These are phyloP conservation scores for Colletotrichum trifolii DNA, from an alignment of 2,329 filamentous ascomycete species.

Conservation along the genomic window DNA sequence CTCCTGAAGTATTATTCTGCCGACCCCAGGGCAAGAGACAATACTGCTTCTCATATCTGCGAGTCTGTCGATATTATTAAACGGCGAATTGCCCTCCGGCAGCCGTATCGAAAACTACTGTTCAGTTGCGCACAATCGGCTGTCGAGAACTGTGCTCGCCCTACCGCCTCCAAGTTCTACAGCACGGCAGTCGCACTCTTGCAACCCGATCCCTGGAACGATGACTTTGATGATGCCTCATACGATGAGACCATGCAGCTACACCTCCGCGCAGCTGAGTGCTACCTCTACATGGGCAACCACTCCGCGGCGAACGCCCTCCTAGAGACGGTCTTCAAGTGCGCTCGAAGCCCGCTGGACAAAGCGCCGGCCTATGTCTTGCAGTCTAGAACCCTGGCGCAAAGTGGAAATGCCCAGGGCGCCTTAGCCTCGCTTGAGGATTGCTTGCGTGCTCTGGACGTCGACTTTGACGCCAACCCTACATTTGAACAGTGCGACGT, in stretches of 20 bases:
- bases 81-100: slow-evolving; percentile 67
- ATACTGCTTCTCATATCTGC: slow-evolving; percentile 84
- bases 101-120: slow-evolving; percentile 78
- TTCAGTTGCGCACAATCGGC: slow-evolving; percentile 83
- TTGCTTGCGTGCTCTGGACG: slow-evolving; percentile 76
- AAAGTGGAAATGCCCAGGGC: slow-evolving; percentile 75
- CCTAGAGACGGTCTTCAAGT: slow-evolving; percentile 75
- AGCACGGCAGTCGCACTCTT: slow-evolving; percentile 80
- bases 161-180: slow-evolving; percentile 86
- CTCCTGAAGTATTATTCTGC: slow-evolving; percentile 76
- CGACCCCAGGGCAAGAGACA: slow-evolving; percentile 74
- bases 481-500: slow-evolving; percentile 82
- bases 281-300: slow-evolving; percentile 82
- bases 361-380: slow-evolving; percentile 88
- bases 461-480: slow-evolving; percentile 72
- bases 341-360: slow-evolving; percentile 78
- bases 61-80: slow-evolving; percentile 81
- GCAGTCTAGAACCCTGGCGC: slow-evolving; percentile 80
- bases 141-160: slow-evolving; percentile 83
- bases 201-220: slow-evolving; percentile 82
- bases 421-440: slow-evolving; percentile 78
- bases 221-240: slow-evolving; percentile 75
- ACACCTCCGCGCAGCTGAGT: slow-evolving; percentile 83
- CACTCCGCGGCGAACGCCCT: slow-evolving; percentile 74
- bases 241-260: slow-evolving; percentile 89